Evolutionary conservation across 768 basidiomycete genomes (phyloP).

Genomic region (Podaxis mareebaensis): DNA sequence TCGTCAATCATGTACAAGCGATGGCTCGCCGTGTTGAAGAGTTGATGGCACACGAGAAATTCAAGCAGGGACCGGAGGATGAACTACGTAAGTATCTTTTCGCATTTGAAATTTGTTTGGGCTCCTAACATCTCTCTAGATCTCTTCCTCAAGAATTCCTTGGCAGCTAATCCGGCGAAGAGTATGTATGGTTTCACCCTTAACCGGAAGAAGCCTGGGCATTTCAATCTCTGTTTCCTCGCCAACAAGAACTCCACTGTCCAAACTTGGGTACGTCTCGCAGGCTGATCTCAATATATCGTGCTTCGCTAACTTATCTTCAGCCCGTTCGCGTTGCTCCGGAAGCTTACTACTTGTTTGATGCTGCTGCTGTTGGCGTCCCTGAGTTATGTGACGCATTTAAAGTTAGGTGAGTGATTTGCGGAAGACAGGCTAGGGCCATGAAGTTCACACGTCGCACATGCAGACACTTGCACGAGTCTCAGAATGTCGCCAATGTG

Average conservation of each 20-base stretch:
- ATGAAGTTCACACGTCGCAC: constrained; percentile 7
- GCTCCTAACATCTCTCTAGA: constrained; percentile 46
- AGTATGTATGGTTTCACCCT: constrained; percentile 95
- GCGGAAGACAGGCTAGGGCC: neutral
- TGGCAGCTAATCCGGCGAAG: constrained; percentile 90
- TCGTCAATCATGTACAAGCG: constrained; percentile 94
- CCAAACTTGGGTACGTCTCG: constrained; percentile 80
- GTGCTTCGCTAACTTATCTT: constrained; percentile 16
- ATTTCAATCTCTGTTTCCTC: constrained; percentile 91
- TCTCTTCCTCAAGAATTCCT: constrained; percentile 82
- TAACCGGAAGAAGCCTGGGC: constrained; percentile 87
- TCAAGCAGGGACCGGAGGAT: constrained; percentile 83
- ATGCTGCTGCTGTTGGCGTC: constrained; percentile 87
- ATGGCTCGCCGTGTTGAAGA: constrained; percentile 94
- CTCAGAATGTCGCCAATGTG: constrained; percentile 55
- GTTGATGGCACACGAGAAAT: constrained; percentile 93
- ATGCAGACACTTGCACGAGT: constrained; percentile 73
- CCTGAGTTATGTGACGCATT: constrained; percentile 96
- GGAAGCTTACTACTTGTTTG: constrained; percentile 87
- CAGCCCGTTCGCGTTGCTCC: constrained; percentile 87
- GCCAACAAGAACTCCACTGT: constrained; percentile 89
- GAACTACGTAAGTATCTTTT: constrained; percentile 80
- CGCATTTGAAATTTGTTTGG: neutral
- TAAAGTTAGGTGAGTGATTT: constrained; percentile 71
- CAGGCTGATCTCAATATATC: neutral